Conservation (phyloP, 2,329 filamentous ascomycete species). For the Aspergillus sp. region DNA sequence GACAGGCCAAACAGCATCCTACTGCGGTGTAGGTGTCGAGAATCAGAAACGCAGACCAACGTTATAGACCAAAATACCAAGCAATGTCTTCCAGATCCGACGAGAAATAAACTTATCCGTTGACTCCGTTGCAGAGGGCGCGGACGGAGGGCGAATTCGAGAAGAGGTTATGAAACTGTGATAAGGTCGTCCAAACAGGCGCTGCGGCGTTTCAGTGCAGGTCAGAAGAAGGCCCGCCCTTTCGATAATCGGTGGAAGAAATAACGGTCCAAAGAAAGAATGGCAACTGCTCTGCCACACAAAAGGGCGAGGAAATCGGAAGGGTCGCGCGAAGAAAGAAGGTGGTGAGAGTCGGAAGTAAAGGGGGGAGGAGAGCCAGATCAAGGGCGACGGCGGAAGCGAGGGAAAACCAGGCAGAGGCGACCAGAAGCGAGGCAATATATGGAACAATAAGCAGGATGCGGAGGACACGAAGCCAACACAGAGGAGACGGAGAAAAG, state of each 20-base stretch:
- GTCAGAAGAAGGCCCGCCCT: neutral
- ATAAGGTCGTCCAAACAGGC: neutral
- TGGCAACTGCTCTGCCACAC: neutral
- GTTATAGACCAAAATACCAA: neutral
- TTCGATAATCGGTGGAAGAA: neutral
- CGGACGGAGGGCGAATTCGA: neutral
- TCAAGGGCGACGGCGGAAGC: conserved; percentile 1
- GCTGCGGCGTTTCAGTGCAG: neutral
- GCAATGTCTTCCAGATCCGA: neutral
- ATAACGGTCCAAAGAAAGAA: neutral
- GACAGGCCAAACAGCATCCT: conserved; percentile 26
- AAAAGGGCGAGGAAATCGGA: neutral
- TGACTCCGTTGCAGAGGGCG: neutral
- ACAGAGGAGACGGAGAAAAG: neutral
- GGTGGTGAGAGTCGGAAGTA: conserved; percentile 1
- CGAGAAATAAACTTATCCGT: neutral
- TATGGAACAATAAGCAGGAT: neutral
- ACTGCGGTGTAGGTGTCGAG: conserved; percentile 14
- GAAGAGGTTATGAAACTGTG: neutral
- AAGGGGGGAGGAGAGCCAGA: conserved; percentile 5
- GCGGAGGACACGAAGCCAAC: neutral
- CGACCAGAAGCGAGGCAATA: neutral
- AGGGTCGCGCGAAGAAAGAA: neutral
- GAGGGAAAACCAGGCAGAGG: neutral
- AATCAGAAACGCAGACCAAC: neutral